Percentiles rank a stretch among this genome's conserved stretches.
Conservation (phyloP, 306 rosid genomes). For the Glycyrrhiza uralensis region DNA sequence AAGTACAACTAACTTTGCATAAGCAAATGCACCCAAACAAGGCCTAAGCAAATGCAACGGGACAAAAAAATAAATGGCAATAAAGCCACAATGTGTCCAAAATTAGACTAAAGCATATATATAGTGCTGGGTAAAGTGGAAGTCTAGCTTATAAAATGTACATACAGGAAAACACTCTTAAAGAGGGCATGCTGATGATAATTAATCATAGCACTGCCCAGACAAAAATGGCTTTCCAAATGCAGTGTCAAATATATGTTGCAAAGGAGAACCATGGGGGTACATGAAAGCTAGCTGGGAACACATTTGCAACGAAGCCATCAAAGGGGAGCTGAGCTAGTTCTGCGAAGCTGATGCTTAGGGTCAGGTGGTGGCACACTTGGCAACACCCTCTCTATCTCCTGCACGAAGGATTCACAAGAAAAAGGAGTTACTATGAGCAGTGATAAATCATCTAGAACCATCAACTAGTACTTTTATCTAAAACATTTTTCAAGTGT, state of each 20-base stretch:
- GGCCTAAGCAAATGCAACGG: too few species aligned
- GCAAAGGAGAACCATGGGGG: constrained; percentile 18
- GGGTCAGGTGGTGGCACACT: constrained; percentile 41
- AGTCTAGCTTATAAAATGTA: constrained; percentile 31
- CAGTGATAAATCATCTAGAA: constrained; percentile 12
- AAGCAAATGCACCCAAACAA: too few species aligned
- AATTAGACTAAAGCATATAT: constrained; percentile 9
- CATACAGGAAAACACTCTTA: constrained; percentile 28
- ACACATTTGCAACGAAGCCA: constrained; percentile 13
- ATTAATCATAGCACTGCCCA: constrained; percentile 20
- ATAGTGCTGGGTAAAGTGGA: constrained; percentile 16
- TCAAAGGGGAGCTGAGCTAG: constrained; percentile 48
- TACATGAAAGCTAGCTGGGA: background rate
- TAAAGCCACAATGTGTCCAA: background rate
- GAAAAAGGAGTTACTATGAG: background rate
- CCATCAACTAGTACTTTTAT: background rate
- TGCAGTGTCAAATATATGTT: constrained; percentile 9
- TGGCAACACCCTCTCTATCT: constrained; percentile 39
- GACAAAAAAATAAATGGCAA: background rate
- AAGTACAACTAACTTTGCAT: too few species aligned
- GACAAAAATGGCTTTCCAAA: constrained; percentile 20
- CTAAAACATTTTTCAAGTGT: background rate
- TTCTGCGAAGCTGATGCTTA: constrained; percentile 50
- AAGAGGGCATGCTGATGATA: constrained; percentile 15
- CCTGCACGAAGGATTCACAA: constrained; percentile 35